These are phyloP conservation scores for Pythium monospermum DNA, from an alignment of 352 stramenopile species.

Conservation along the genomic window DNA sequence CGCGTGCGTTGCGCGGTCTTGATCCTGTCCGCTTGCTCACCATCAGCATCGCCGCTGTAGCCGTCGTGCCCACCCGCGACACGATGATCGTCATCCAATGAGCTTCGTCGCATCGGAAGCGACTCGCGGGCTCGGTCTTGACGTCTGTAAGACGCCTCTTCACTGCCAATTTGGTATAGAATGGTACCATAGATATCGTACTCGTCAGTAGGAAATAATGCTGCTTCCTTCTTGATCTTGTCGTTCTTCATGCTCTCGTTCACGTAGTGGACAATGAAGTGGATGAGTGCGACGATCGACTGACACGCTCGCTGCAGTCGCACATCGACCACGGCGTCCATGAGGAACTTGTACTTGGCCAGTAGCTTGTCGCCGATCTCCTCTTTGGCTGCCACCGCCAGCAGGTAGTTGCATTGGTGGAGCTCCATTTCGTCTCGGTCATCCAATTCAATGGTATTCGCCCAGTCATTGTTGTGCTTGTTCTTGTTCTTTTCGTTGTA, in stretches of 20 bases:
- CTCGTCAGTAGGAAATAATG: too few relatives aligned
- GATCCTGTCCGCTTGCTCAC: not conserved
- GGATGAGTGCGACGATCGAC: constrained; percentile 53
- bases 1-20: constrained; percentile 1
- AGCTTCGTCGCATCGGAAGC: constrained; percentile 14
- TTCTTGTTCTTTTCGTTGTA: constrained; percentile 4
- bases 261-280: constrained; percentile 50
- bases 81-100: constrained; percentile 8
- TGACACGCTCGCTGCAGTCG: constrained; percentile 49
- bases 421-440: constrained; percentile 7
- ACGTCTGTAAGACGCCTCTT: not conserved
- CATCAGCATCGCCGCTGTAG: not conserved
- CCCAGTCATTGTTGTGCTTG: constrained; percentile 12
- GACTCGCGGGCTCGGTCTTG: constrained; percentile 10
- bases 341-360: constrained; percentile 62
- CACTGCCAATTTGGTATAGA: constrained; percentile 10
- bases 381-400: constrained; percentile 12
- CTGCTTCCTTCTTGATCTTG: not conserved
- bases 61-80: constrained; percentile 8
- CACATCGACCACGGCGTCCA: constrained; percentile 60
- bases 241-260: not conserved
- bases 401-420: constrained; percentile 2
- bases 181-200: not conserved
- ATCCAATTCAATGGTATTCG: constrained; percentile 8
- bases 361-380: constrained; percentile 44